Conservation (phyloP, 768 basidiomycete species). For the Auricularia auricula-judae region DNA sequence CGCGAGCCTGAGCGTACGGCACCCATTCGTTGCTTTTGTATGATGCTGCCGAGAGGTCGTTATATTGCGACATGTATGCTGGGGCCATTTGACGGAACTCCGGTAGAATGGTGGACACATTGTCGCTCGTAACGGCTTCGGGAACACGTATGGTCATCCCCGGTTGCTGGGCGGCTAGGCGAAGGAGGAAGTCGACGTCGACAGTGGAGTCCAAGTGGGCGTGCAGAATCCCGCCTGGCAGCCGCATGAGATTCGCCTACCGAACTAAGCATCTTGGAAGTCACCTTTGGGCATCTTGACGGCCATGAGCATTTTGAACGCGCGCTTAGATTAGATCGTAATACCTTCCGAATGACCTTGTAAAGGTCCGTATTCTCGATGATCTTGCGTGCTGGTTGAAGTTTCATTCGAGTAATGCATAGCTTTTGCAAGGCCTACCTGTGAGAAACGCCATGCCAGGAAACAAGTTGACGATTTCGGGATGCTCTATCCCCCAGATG, state of each 20-base stretch:
- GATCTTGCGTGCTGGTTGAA: constrained; percentile 34
- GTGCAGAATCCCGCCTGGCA: constrained; percentile 35
- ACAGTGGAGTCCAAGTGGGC: constrained; percentile 68
- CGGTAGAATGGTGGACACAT: constrained; percentile 35
- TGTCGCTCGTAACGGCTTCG: constrained; percentile 27
- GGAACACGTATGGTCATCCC: constrained; percentile 48
- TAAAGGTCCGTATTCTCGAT: constrained; percentile 56
- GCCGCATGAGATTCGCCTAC: not conserved
- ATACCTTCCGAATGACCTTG: constrained; percentile 47
- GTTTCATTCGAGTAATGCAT: not conserved
- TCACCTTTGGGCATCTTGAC: constrained; percentile 69
- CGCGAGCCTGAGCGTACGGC: constrained; percentile 39
- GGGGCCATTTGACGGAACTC: constrained; percentile 28
- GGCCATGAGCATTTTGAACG: not conserved
- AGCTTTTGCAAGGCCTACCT: constrained; percentile 25
- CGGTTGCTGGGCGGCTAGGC: constrained; percentile 43
- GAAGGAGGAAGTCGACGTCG: constrained; percentile 38
- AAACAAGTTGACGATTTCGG: constrained; percentile 48
- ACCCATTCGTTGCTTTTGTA: constrained; percentile 46
- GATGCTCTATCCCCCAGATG: constrained; percentile 23
- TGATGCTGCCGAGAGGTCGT: constrained; percentile 15
- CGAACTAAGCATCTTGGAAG: constrained; percentile 10
- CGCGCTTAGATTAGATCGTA: not conserved
- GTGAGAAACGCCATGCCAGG: constrained; percentile 75
- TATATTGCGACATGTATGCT: constrained; percentile 28